Conservation (phyloP, 768 basidiomycete genomes). For the Pulveroboletus sp. region DNA sequence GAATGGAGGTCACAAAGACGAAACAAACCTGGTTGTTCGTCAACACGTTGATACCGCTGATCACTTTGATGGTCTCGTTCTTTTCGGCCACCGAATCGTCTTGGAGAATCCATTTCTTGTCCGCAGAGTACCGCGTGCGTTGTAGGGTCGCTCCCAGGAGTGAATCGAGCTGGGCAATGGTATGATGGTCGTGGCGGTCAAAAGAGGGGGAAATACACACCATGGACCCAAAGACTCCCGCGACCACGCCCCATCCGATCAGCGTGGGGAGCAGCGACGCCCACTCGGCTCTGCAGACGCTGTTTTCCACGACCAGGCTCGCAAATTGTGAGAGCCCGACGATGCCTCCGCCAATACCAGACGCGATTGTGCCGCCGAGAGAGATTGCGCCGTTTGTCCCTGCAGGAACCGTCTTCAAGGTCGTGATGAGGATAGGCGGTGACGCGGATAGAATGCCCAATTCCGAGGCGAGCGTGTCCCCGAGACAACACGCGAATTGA, state of each 20-base stretch:
- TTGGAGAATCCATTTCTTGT: conserved; percentile 61
- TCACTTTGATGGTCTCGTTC: conserved; percentile 51
- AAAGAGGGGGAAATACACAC: conserved; percentile 38
- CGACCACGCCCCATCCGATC: conserved; percentile 57
- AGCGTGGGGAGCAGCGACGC: conserved; percentile 39
- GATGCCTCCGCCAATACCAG: conserved; percentile 65
- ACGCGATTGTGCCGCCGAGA: conserved; percentile 68
- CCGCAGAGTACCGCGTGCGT: conserved; percentile 66
- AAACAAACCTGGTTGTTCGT: conserved; percentile 79
- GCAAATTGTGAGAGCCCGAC: conserved; percentile 64
- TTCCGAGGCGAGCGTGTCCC: conserved; percentile 92
- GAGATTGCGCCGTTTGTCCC: conserved; percentile 93
- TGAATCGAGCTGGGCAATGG: conserved; percentile 64
- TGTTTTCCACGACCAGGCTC: conserved; percentile 61
- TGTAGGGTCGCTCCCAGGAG: conserved; percentile 87
- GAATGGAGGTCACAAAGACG: background rate
- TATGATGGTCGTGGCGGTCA: background rate
- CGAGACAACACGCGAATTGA: conserved; percentile 86
- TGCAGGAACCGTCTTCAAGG: conserved; percentile 68
- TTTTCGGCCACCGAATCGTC: conserved; percentile 39
- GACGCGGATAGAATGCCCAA: conserved; percentile 79
- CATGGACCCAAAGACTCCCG: conserved; percentile 78
- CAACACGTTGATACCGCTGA: conserved; percentile 65
- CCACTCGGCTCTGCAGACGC: conserved; percentile 45
- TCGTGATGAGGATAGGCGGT: conserved; percentile 77